These are phyloP conservation scores for Macadamia integrifolia DNA, from an alignment of 164 flowering plant species.

Conservation along the genomic window DNA sequence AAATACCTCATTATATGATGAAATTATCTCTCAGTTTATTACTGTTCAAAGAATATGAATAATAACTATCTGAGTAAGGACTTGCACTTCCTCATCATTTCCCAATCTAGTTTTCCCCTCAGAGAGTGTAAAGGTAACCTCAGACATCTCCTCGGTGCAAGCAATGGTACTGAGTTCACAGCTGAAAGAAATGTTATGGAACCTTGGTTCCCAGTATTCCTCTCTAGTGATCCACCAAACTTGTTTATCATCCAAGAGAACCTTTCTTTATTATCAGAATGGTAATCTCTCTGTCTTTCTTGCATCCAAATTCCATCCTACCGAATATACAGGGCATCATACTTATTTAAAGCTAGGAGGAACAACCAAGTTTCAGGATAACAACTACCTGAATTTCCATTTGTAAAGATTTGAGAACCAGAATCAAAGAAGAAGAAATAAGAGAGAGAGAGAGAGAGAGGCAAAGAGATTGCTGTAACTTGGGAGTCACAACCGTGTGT, in stretches of 20 bases:
- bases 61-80: not conserved
- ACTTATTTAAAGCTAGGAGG: too few relatives aligned
- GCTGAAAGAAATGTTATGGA: constrained; percentile 56
- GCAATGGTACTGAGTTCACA: constrained; percentile 65
- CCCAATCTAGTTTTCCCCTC: constrained; percentile 8
- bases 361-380: too few relatives aligned
- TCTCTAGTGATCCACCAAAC: constrained; percentile 51
- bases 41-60: not conserved
- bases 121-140: constrained; percentile 45
- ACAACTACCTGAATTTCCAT: too few relatives aligned
- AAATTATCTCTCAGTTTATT: too few relatives aligned
- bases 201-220: constrained; percentile 30
- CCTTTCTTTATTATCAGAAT: constrained; percentile 70
- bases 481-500: too few relatives aligned
- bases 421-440: too few relatives aligned
- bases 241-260: constrained; percentile 66
- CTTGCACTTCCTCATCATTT: too few relatives aligned
- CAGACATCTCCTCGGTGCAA: constrained; percentile 54
- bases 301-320: too few relatives aligned
- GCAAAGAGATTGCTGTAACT: too few relatives aligned
- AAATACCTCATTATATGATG: not conserved
- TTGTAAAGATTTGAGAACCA: too few relatives aligned
- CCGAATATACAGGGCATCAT: too few relatives aligned
- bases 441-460: too few relatives aligned
- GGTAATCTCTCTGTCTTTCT: constrained; percentile 24